Percentiles rank a stretch among this genome's conserved stretches.
Evolutionary conservation across 2,329 filamentous ascomycete genomes (phyloP).

Genomic region (Microcyclosporella mali): DNA sequence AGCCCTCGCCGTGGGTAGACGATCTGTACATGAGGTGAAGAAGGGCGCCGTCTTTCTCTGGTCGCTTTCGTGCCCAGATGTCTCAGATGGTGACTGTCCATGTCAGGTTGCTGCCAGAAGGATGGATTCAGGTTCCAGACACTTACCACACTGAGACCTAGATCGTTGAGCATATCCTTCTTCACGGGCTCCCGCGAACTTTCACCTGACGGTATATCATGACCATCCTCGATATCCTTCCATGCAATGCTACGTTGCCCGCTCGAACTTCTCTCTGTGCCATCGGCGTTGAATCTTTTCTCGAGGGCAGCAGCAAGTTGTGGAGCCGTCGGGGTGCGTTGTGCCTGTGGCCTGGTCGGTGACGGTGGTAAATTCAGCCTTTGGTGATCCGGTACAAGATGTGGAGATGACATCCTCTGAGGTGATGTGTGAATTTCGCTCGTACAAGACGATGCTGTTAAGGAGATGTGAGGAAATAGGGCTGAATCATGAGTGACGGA

Average conservation of each 20-base stretch:
- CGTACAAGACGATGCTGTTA: no score
- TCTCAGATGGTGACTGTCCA: neutral
- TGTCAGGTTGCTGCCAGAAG: neutral
- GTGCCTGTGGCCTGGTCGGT: slow-evolving; percentile 31
- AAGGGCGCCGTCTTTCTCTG: no score
- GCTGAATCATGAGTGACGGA: no score
- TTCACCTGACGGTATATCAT: neutral
- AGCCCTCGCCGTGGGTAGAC: slow-evolving; percentile 9
- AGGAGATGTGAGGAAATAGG: no score
- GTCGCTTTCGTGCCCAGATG: neutral
- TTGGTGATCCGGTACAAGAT: no score
- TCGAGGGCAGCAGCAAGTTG: slow-evolving; percentile 14
- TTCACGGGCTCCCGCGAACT: neutral
- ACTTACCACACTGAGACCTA: neutral
- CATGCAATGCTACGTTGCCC: no score
- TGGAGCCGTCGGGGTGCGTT: slow-evolving; percentile 15
- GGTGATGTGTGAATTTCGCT: no score
- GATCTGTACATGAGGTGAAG: no score
- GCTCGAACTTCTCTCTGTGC: neutral
- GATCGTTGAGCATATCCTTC: slow-evolving; percentile 11
- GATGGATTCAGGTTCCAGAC: no score
- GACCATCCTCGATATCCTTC: neutral
- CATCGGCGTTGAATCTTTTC: slow-evolving; percentile 1
- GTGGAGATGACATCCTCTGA: no score
- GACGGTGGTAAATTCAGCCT: slow-evolving; percentile 11